Evolutionary conservation across 1,284 basidiomycete genomes (phyloP).

Genomic region (Marasmius oreades): DNA sequence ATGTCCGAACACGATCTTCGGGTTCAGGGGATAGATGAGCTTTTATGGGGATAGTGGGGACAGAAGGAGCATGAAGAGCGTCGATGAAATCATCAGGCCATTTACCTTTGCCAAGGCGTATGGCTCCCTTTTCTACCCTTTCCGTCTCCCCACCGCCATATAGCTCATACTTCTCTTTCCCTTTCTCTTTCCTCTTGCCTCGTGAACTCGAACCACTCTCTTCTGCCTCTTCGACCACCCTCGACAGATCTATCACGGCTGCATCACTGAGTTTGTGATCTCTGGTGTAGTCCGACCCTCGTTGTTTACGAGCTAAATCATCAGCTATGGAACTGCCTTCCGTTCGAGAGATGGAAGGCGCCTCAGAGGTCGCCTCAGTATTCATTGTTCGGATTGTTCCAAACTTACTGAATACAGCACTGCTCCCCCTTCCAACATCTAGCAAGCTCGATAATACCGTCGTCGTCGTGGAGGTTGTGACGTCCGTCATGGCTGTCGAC

Average conservation of each 20-base stretch:
- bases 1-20: conserved; percentile 23
- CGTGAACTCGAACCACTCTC: conserved; percentile 48
- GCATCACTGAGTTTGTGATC: conserved; percentile 64
- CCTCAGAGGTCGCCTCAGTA: conserved; percentile 71
- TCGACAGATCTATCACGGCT: conserved; percentile 53
- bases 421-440: conserved; percentile 43
- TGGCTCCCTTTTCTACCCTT: conserved; percentile 33
- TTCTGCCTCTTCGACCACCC: conserved; percentile 71
- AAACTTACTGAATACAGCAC: conserved; percentile 51
- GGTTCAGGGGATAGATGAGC: conserved; percentile 21
- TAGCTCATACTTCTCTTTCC: not conserved
- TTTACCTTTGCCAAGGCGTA: conserved; percentile 72
- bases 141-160: conserved; percentile 19
- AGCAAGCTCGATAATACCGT: conserved; percentile 65
- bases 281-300: conserved; percentile 31
- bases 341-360: conserved; percentile 57
- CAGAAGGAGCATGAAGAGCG: conserved; percentile 39
- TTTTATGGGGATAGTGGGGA: conserved; percentile 29
- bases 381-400: conserved; percentile 77
- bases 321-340: conserved; percentile 58
- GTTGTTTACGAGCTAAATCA: conserved; percentile 41
- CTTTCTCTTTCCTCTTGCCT: not conserved
- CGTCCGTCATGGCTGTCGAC: conserved; percentile 44
- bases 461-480: conserved; percentile 50
- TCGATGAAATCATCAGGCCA: conserved; percentile 80